These are phyloP conservation scores for Coemansia sp. DNA, from an alignment of 192 early-diverging fungal genomes.

Conservation along the genomic window DNA sequence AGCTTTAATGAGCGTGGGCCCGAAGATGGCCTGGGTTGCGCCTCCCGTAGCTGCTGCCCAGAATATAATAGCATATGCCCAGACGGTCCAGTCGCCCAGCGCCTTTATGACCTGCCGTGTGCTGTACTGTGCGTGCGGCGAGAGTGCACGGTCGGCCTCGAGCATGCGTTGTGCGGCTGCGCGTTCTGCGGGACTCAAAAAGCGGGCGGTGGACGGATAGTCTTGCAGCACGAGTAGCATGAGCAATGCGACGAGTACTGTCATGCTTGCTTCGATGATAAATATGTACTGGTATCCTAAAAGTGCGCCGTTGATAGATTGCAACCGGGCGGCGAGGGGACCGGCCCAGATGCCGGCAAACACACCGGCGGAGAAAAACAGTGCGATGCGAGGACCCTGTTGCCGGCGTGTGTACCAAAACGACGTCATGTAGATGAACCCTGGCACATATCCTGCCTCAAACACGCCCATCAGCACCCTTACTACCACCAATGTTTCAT, in stretches of 20 bases:
- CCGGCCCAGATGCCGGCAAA: constrained; percentile 56
- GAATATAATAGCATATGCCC: constrained; percentile 50
- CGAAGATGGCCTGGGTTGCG: constrained; percentile 49
- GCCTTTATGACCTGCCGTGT: constrained; percentile 31
- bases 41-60: constrained; percentile 49
- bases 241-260: constrained; percentile 44
- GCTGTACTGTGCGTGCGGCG: constrained; percentile 22
- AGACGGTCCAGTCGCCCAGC: constrained; percentile 49
- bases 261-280: constrained; percentile 59
- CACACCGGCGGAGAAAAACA: constrained; percentile 52
- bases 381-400: constrained; percentile 43
- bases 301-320: constrained; percentile 28
- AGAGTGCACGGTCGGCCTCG: constrained; percentile 25
- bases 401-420: constrained; percentile 58
- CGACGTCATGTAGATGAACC: constrained; percentile 59
- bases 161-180: constrained; percentile 50
- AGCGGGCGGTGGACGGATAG: constrained; percentile 57
- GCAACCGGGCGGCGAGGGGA: constrained; percentile 39
- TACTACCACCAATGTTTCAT: constrained; percentile 48
- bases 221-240: constrained; percentile 55
- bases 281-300: constrained; percentile 56
- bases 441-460: constrained; percentile 74
- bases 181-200: constrained; percentile 58
- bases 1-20: constrained; percentile 35
- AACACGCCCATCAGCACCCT: constrained; percentile 49